A percentile compares a stretch with the other conserved stretches of the same genome.
These are phyloP conservation scores for Dillenia turbinata DNA, from an alignment of 164 flowering plant genomes.

Conservation along the genomic window DNA sequence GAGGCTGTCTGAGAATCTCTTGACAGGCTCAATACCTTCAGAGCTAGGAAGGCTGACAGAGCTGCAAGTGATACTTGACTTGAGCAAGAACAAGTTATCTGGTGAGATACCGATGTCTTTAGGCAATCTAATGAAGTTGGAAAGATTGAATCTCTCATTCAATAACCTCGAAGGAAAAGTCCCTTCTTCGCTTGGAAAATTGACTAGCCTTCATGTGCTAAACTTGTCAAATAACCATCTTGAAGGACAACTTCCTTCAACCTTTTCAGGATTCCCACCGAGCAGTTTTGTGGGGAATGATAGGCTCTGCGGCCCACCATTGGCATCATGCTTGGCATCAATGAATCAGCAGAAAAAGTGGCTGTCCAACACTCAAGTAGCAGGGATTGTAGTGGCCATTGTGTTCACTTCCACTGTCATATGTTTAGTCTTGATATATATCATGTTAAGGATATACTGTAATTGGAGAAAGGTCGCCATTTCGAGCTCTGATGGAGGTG, in stretches of 20 bases:
- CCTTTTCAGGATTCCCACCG: constrained; percentile 56
- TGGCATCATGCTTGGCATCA: constrained; percentile 34
- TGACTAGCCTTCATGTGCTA: constrained; percentile 70
- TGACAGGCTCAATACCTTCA: constrained; percentile 62
- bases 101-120: constrained; percentile 79
- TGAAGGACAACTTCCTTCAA: constrained; percentile 54
- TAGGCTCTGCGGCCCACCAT: constrained; percentile 75
- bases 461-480: constrained; percentile 66
- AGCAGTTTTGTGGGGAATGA: constrained; percentile 61
- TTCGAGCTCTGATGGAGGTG: constrained; percentile 48
- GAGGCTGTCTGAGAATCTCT: constrained; percentile 57
- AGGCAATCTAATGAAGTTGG: constrained; percentile 66
- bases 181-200: constrained; percentile 58
- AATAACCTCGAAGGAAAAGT: constrained; percentile 67
- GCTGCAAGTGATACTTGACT: constrained; percentile 70
- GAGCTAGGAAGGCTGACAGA: constrained; percentile 71
- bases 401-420: constrained; percentile 70
- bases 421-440: constrained; percentile 63
- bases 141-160: constrained; percentile 70
- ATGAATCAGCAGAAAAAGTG: constrained; percentile 11
- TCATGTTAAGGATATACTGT: constrained; percentile 85
- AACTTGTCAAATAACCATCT: constrained; percentile 77
- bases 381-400: constrained; percentile 64
- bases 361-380: constrained; percentile 50
- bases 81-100: constrained; percentile 55